Evolutionary conservation across 2,329 filamentous ascomycete genomes (phyloP), one percentile per base, ranked within the genome.

Genomic region (Pseudogymnoascus sp.): DNA sequence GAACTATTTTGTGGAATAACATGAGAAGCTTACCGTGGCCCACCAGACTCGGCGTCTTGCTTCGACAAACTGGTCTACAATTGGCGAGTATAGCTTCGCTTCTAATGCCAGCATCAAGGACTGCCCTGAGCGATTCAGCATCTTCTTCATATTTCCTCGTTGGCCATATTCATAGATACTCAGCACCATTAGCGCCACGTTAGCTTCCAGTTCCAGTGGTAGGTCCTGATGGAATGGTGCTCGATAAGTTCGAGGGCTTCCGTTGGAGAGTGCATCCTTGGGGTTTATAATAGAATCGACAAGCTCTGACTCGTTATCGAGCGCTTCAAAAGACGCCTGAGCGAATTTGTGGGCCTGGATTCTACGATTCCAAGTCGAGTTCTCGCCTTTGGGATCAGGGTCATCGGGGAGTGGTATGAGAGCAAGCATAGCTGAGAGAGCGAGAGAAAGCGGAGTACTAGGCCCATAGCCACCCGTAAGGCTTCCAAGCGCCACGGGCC

Each of bases 131-230:
- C 79, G 73, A 62, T 74, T 76, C 61, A 76, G 73, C 78, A 81
- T 80, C 68, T 81, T 81, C 64, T 78, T 77, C 64, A 82, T 69
- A 65, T 82, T 82, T 0, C 80, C 80, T 5, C 80, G 73, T 63
- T 82, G 79, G 0, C 78, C 76, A 69, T 82, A 82, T 68, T 82
- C 80, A 66, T 82, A 82, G 4, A 80, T 74, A 65, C 78, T 79
- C 1, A 82, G 69, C 10, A 82, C 66, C 58, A 79, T 71, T 35
- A 81, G 70, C 2, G 80, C 78, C 31, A 82, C 72, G 37, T 81
- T 75, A 67, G 73, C 74, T 66, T 82, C 79, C 4, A 79, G 69
- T 63, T 80, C 77, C 1, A 77, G 62, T 2, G 78, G 79, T 4
- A 78, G 72, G 2, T 70, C 67, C 0, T 76, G 70, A 65, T 81